Evolutionary conservation across 768 basidiomycete species (phyloP).

Genomic region (Podaxis sp.): DNA sequence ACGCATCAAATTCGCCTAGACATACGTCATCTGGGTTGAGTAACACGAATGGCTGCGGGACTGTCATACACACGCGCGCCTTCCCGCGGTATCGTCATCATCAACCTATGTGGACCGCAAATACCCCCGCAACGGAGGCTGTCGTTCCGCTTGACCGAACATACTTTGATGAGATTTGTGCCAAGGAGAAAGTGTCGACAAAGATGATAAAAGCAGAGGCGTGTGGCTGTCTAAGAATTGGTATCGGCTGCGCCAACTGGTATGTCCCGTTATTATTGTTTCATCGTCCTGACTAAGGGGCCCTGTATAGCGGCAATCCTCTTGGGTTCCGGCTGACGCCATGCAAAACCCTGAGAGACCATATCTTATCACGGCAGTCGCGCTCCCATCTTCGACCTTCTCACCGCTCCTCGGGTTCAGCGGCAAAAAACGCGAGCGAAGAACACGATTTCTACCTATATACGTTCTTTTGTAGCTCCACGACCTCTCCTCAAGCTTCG

Average conservation of each 20-base stretch:
- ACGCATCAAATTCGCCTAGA: conserved; percentile 23
- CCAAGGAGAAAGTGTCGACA: conserved; percentile 12
- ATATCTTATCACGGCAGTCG: conserved; percentile 22
- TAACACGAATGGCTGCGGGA: conserved; percentile 60
- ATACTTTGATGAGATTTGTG: conserved; percentile 16
- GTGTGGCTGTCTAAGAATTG: conserved; percentile 8
- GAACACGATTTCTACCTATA: conserved; percentile 32
- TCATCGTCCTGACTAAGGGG: neutral
- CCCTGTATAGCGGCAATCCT: conserved; percentile 52
- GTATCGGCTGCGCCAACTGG: conserved; percentile 24
- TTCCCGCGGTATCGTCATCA: conserved; percentile 23
- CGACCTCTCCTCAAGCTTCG: conserved; percentile 36
- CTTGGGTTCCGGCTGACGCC: conserved; percentile 63
- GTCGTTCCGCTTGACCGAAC: conserved; percentile 45
- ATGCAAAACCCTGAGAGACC: conserved; percentile 54
- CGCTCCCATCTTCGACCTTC: conserved; percentile 6
- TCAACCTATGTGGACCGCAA: conserved; percentile 55
- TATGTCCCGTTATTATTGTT: conserved; percentile 21
- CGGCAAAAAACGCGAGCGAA: conserved; percentile 17
- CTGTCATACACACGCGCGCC: conserved; percentile 56
- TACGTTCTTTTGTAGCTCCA: conserved; percentile 48
- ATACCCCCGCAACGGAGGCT: conserved; percentile 47
- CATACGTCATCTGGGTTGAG: conserved; percentile 18
- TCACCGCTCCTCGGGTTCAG: conserved; percentile 11
- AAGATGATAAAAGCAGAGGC: conserved; percentile 11